These are phyloP conservation scores for Tolypocladium guangdongense DNA, from an alignment of 2,329 filamentous ascomycete genomes.

Conservation along the genomic window DNA sequence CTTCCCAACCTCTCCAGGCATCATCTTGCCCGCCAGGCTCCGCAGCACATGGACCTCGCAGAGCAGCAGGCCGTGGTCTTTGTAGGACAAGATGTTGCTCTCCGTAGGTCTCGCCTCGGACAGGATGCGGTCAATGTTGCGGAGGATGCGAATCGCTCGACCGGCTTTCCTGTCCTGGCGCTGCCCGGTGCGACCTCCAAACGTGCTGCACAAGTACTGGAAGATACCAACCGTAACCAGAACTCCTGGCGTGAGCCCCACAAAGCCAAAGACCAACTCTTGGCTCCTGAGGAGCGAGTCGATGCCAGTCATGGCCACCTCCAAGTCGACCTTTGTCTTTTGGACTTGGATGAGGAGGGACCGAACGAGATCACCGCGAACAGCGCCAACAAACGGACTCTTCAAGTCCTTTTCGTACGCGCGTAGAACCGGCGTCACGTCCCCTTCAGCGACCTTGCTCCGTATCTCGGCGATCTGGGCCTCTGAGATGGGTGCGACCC, in stretches of 20 bases:
- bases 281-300: constrained; percentile 91
- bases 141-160: constrained; percentile 64
- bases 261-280: constrained; percentile 94
- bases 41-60: constrained; percentile 83
- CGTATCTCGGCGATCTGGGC: constrained; percentile 64
- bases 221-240: constrained; percentile 68
- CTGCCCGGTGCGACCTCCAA: constrained; percentile 61
- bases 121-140: constrained; percentile 78
- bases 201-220: constrained; percentile 58
- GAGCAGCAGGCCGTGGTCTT: constrained; percentile 80
- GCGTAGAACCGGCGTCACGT: constrained; percentile 80
- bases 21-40: constrained; percentile 43
- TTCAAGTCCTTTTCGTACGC: constrained; percentile 87
- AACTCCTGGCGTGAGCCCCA: constrained; percentile 87
- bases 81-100: constrained; percentile 72
- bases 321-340: constrained; percentile 97
- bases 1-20: constrained; percentile 64
- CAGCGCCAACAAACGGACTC: constrained; percentile 68
- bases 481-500: constrained; percentile 45
- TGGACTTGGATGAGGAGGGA: constrained; percentile 93
- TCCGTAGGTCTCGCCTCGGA: constrained; percentile 57
- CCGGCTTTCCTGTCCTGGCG: constrained; percentile 54
- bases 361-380: constrained; percentile 78
- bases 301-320: constrained; percentile 91
- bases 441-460: constrained; percentile 75